Evolutionary conservation across 768 basidiomycete genomes (phyloP).

Genomic region (Suillus hirtellus): DNA sequence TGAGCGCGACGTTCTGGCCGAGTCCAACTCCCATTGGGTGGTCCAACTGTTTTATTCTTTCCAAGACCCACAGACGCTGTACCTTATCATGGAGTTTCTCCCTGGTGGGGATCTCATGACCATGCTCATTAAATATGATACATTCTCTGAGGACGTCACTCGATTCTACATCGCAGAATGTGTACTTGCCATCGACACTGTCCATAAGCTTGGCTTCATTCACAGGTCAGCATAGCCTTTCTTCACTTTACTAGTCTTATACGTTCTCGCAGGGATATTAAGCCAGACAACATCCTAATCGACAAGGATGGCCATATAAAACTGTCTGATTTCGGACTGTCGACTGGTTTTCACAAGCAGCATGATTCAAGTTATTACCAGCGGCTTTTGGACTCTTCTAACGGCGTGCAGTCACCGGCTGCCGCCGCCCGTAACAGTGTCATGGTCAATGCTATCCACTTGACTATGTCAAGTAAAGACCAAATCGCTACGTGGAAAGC

Average conservation of each 20-base stretch:
- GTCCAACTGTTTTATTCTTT: conserved; percentile 98
- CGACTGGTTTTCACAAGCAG: conserved; percentile 98
- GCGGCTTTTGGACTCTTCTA: conserved; percentile 72
- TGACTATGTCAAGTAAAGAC: conserved; percentile 93
- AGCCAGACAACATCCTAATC: conserved; percentile 91
- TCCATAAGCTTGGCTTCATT: conserved; percentile 96
- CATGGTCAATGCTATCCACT: conserved; percentile 94
- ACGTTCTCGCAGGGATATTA: conserved; percentile 76
- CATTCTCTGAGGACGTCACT: conserved; percentile 96
- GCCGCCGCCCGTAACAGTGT: conserved; percentile 82
- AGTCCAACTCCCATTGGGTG: conserved; percentile 94
- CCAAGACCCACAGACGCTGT: conserved; percentile 89
- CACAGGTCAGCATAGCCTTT: conserved; percentile 65
- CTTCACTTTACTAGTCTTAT: background rate
- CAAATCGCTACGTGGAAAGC: conserved; percentile 99
- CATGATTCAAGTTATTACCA: conserved; percentile 97
- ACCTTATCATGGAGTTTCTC: conserved; percentile 98
- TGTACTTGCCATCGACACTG: conserved; percentile 95
- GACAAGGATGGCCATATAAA: conserved; percentile 98
- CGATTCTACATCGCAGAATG: conserved; percentile 99
- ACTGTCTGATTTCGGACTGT: conserved; percentile 96
- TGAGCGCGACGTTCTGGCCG: conserved; percentile 94
- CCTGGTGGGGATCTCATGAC: conserved; percentile 99
- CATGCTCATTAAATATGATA: conserved; percentile 99
- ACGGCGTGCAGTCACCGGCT: conserved; percentile 42